A percentile compares a stretch with the other conserved stretches of the same genome.
Conservation (phyloP, 164 flowering plant species). For the Paratinospora sagittata region DNA sequence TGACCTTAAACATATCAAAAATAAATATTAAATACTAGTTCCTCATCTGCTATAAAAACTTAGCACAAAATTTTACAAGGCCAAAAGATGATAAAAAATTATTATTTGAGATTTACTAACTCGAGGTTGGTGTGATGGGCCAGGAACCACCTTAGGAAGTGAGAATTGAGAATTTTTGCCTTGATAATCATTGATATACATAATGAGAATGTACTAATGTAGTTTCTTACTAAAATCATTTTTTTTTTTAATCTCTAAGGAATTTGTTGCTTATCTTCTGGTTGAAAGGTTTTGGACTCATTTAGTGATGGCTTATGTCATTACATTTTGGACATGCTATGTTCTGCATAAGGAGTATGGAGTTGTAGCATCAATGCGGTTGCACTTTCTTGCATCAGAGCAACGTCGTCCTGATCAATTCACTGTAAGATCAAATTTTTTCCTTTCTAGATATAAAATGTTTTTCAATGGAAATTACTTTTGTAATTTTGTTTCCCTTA, state of each 20-base stretch:
- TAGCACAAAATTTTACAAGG: too few relatives aligned
- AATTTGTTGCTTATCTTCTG: neutral
- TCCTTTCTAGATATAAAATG: neutral
- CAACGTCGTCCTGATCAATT: constrained; percentile 30
- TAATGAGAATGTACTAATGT: too few relatives aligned
- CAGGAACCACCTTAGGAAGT: too few relatives aligned
- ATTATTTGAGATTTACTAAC: too few relatives aligned
- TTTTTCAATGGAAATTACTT: neutral
- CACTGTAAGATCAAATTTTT: constrained; percentile 19
- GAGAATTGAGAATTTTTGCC: too few relatives aligned
- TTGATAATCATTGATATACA: too few relatives aligned
- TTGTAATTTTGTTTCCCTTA: neutral
- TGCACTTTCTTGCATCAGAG: constrained; percentile 26
- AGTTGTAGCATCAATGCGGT: constrained; percentile 22
- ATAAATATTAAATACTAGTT: too few relatives aligned
- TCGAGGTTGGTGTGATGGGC: too few relatives aligned
- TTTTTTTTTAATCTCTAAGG: neutral
- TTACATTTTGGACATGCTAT: constrained; percentile 32
- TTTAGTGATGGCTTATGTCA: constrained; percentile 24
- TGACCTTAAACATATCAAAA: too few relatives aligned
- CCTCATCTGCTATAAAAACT: too few relatives aligned
- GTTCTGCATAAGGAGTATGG: constrained; percentile 26
- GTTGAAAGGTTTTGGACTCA: constrained; percentile 31
- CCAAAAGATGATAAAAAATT: too few relatives aligned
- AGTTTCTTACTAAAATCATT: too few relatives aligned